Base-by-base conservation (phyloP, 2,329 filamentous ascomycete genomes). In the Laburnicola sp. region DNA sequence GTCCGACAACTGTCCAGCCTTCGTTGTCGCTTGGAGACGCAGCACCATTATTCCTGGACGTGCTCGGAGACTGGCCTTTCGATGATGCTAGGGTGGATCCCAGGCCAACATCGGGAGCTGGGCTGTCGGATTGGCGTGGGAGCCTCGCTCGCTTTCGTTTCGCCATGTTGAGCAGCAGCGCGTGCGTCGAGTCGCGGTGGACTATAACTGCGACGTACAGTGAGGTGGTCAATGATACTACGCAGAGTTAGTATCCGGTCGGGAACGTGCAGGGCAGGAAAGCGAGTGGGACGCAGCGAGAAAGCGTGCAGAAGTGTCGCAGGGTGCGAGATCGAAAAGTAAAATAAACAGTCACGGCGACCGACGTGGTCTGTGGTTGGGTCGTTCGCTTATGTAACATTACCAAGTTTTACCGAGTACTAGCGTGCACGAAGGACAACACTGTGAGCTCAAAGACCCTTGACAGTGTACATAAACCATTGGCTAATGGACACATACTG, bases 11-110 rank as follows among this genome's bases (percentile, higher is more conserved):
- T 25, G 61, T 65, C 68, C 69, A 71, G 45, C 60, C 65, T 36
- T 63, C 62, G 36, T 61, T 56, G 35, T 63, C 60, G 7, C 53
- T n/a, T n/a, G n/a, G n/a, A n/a, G n/a, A n/a, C n/a, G n/a, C n/a
- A n/a, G n/a, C n/a, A n/a, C n/a, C n/a, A n/a, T n/a, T n/a, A n/a
- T n/a, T n/a, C n/a, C n/a, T n/a, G n/a, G n/a, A n/a, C n/a, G n/a
- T n/a, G n/a, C n/a, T n/a, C n/a, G n/a, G n/a, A n/a, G n/a, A n/a
- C n/a, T n/a, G 28, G 31, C 56, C 56, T 41, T 58, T 56, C 55
- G 69, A 44, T 43, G 63, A 60, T 42, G 66, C 64, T 43, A 69
- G 50, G 32, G 66, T 69, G 32, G 63, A 64, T 27, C 66, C 66
- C 16, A 71, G 57, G 16, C 68, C 63, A 37, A 64, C 54, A 36